Evolutionary conservation across 1,139 yeast genomes (phyloP).

Genomic region (Yamadazyma dushanensis): DNA sequence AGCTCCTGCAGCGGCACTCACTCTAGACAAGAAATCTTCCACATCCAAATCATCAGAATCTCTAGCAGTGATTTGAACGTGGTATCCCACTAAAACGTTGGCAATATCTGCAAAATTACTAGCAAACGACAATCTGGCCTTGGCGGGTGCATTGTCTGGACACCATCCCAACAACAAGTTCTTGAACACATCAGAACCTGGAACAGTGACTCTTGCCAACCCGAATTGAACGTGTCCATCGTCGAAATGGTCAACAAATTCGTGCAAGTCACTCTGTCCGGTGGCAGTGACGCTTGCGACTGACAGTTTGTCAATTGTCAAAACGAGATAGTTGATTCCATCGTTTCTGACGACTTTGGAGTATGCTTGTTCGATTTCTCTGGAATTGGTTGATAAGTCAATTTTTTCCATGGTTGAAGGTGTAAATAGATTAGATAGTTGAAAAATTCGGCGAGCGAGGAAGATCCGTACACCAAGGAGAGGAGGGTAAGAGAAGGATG

Average conservation of each 20-base stretch:
- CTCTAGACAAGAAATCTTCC: constrained; percentile 68
- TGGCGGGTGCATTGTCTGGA: constrained; percentile 81
- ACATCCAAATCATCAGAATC: constrained; percentile 87
- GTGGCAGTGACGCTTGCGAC: constrained; percentile 57
- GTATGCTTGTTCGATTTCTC: constrained; percentile 62
- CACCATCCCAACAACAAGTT: constrained; percentile 91
- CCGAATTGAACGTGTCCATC: constrained; percentile 94
- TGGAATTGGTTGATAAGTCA: constrained; percentile 57
- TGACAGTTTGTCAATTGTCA: constrained; percentile 58
- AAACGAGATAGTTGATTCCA: constrained; percentile 58
- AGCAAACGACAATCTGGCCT: constrained; percentile 72
- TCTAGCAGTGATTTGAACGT: constrained; percentile 95
- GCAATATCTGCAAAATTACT: constrained; percentile 75
- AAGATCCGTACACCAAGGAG: neutral
- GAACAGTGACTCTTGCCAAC: constrained; percentile 81
- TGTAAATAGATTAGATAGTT: neutral
- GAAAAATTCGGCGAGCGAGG: neutral
- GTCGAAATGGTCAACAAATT: constrained; percentile 77
- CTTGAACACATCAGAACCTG: constrained; percentile 86
- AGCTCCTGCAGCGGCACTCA: constrained; percentile 94
- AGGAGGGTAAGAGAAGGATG: neutral
- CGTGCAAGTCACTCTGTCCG: constrained; percentile 68
- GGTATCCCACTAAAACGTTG: constrained; percentile 74
- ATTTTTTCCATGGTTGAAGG: constrained; percentile 49
- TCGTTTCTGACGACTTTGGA: constrained; percentile 60